Percentiles rank a stretch among this genome's conserved stretches.
Conservation (phyloP, 2,329 filamentous ascomycete genomes). For the Colletotrichum aenigma region DNA sequence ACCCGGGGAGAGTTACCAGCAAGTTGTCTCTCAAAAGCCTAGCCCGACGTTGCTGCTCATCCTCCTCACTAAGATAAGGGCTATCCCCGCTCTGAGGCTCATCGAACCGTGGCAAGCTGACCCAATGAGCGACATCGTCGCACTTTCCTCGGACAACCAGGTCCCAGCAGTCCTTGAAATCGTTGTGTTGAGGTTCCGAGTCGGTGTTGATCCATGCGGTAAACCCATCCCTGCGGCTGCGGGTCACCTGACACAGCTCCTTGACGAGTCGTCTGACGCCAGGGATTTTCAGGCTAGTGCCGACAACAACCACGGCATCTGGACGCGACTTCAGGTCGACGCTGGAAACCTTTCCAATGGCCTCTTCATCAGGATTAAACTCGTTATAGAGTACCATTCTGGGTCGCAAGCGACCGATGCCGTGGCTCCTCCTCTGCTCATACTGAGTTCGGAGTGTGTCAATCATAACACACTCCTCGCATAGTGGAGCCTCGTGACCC, state of each 20-base stretch:
- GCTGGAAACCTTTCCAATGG: constrained; percentile 88
- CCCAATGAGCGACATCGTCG: constrained; percentile 82
- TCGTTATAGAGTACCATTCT: constrained; percentile 98
- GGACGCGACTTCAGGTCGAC: constrained; percentile 85
- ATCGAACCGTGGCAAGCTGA: constrained; percentile 66
- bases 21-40: constrained; percentile 41
- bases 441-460: constrained; percentile 77
- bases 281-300: constrained; percentile 93
- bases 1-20: constrained; percentile 43
- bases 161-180: constrained; percentile 94
- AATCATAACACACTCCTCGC: constrained; percentile 72
- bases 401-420: constrained; percentile 86
- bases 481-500: constrained; percentile 82
- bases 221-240: constrained; percentile 80
- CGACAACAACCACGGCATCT: constrained; percentile 92
- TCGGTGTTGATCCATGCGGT: constrained; percentile 96
- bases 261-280: constrained; percentile 88
- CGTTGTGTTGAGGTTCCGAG: constrained; percentile 77
- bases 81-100: constrained; percentile 56
- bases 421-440: constrained; percentile 89
- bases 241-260: constrained; percentile 88
- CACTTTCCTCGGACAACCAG: constrained; percentile 85
- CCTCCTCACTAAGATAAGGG: constrained; percentile 49
- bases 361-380: constrained; percentile 93
- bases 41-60: constrained; percentile 40